Conservation (phyloP, 2,329 filamentous ascomycete species). For the Alternaria burnsii region DNA sequence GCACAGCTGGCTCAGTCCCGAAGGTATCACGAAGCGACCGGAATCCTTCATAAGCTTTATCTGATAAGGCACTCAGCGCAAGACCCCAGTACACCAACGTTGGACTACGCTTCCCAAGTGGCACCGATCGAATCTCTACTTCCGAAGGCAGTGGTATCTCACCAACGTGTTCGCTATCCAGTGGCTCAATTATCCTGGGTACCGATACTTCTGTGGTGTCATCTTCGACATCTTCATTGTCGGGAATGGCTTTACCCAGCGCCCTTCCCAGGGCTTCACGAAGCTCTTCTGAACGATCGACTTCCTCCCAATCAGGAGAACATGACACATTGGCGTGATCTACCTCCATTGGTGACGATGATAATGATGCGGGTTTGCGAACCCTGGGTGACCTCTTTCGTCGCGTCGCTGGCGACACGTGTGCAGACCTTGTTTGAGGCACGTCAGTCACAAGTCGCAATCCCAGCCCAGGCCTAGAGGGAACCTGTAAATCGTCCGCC, state of each 20-base stretch:
- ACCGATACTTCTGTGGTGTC: not conserved
- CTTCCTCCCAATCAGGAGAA: conserved; percentile 31
- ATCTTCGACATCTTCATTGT: not conserved
- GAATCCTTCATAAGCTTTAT: conserved; percentile 30
- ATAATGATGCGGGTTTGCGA: conserved; percentile 19
- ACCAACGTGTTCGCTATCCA: conserved; percentile 20
- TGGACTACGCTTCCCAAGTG: conserved; percentile 16
- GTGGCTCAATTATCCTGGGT: conserved; percentile 28
- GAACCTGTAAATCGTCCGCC: conserved; percentile 15
- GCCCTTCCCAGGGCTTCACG: conserved; percentile 28
- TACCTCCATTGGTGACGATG: conserved; percentile 19
- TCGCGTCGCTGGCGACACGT: conserved; percentile 29
- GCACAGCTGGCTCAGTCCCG: conserved; percentile 43
- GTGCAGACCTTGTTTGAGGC: conserved; percentile 29
- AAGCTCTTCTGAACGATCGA: conserved; percentile 26
- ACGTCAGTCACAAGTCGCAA: conserved; percentile 34
- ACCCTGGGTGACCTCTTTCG: conserved; percentile 23
- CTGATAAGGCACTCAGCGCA: conserved; percentile 32
- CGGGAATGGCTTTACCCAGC: conserved; percentile 15
- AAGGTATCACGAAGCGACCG: conserved; percentile 30
- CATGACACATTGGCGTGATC: conserved; percentile 3
- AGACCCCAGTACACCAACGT: conserved; percentile 31
- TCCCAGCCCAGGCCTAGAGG: conserved; percentile 11
- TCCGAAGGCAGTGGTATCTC: conserved; percentile 33
- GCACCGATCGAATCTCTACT: conserved; percentile 30